These are phyloP conservation scores for Pyrus bretschneideri DNA, from an alignment of 306 rosid genomes.

Conservation along the genomic window DNA sequence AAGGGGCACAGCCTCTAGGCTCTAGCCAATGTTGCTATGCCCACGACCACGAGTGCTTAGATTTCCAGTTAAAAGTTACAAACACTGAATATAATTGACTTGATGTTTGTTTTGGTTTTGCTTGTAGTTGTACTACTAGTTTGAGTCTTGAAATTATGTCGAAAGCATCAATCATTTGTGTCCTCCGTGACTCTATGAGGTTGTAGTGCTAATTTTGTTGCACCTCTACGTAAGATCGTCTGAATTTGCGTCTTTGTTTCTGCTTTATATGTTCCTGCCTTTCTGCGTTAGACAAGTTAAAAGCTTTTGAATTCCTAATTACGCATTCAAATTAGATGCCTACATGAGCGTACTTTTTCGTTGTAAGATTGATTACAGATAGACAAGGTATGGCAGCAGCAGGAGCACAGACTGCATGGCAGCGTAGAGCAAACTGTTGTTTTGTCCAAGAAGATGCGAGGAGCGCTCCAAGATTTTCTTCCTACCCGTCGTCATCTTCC, in stretches of 20 bases:
- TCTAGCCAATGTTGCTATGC: not conserved
- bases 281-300: not conserved
- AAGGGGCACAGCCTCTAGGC: not conserved
- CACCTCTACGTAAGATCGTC: not conserved
- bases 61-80: not conserved
- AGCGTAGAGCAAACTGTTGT: conserved; percentile 10
- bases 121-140: not conserved
- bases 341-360: not conserved
- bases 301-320: not conserved
- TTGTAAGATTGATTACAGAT: not conserved
- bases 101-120: not conserved
- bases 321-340: not conserved
- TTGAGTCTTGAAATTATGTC: not conserved
- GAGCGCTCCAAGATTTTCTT: conserved; percentile 17
- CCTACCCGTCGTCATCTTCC: conserved; percentile 23
- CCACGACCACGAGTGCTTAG: not conserved
- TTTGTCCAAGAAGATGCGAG: conserved; percentile 14
- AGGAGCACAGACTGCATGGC: conserved; percentile 23
- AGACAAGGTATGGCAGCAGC: conserved; percentile 22
- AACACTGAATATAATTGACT: not conserved
- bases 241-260: not conserved
- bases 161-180: not conserved
- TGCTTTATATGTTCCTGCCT: not conserved
- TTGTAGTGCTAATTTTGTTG: not conserved
- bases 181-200: not conserved